Evolutionary conservation across 1,139 yeast genomes (phyloP).

Genomic region (Kluyveromyces sp.): DNA sequence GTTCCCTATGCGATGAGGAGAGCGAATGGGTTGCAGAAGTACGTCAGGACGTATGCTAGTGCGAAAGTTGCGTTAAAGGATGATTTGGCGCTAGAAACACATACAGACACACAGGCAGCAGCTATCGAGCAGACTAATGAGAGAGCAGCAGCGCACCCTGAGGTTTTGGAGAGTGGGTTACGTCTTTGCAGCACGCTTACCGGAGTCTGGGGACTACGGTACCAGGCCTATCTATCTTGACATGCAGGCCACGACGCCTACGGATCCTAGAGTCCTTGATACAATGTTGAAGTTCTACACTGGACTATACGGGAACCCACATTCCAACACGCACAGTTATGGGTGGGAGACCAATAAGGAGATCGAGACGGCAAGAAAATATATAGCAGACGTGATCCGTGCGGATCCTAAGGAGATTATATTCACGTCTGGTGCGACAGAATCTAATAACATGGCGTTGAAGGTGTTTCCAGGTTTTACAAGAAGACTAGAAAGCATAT

Average conservation of each 20-base stretch:
- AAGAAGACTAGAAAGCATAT: slow-evolving; percentile 84
- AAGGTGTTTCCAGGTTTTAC: slow-evolving; percentile 92
- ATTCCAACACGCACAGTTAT: slow-evolving; percentile 93
- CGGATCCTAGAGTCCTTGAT: slow-evolving; percentile 94
- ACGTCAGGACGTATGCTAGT: slow-evolving; percentile 12
- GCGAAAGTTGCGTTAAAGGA: slow-evolving; percentile 18
- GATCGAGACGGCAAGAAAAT: slow-evolving; percentile 77
- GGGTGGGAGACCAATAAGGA: slow-evolving; percentile 98
- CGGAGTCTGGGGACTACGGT: slow-evolving; percentile 40
- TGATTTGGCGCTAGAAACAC: slow-evolving; percentile 25
- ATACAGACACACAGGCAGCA: slow-evolving; percentile 29
- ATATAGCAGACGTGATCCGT: slow-evolving; percentile 73
- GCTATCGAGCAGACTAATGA: slow-evolving; percentile 25
- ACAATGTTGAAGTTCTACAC: slow-evolving; percentile 89
- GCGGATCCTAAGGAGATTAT: slow-evolving; percentile 97
- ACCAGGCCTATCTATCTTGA: slow-evolving; percentile 87
- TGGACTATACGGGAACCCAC: slow-evolving; percentile 95
- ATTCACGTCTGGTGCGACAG: slow-evolving; percentile 97
- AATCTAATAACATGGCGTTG: slow-evolving; percentile 86
- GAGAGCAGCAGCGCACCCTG: slow-evolving; percentile 15
- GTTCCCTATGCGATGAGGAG: background rate
- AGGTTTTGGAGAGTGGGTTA: slow-evolving; percentile 24
- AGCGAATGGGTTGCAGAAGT: background rate
- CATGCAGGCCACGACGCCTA: slow-evolving; percentile 97
- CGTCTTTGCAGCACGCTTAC: slow-evolving; percentile 33